phyloP scores from a whole-genome alignment of 352 stramenopile species.

The Phytophthora citricola region DNA sequence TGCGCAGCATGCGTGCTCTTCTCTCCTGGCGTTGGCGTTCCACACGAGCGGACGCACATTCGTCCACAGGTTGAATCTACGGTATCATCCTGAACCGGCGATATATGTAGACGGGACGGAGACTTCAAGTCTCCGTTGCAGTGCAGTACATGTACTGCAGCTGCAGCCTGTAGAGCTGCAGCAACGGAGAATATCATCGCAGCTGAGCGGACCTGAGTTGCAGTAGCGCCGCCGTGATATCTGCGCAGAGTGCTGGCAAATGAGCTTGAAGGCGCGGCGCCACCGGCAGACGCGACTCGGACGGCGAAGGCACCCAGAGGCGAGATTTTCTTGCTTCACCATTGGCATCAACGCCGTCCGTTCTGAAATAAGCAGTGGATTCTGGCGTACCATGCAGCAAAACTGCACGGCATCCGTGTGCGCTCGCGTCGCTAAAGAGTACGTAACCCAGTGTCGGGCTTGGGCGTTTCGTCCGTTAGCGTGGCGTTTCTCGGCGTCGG shows the following conservation, averaged over 20 bases:
- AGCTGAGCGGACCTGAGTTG: conserved; percentile 23
- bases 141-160: conserved; percentile 1
- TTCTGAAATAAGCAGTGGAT: conserved; percentile 24
- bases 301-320: neutral
- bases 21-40: conserved; percentile 22
- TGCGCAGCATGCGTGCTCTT: conserved; percentile 32
- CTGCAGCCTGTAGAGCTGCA: too few relatives aligned
- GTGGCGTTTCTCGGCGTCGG: conserved; percentile 18
- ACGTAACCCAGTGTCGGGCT: neutral
- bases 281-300: conserved; percentile 12
- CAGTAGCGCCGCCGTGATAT: conserved; percentile 23
- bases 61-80: conserved; percentile 26
- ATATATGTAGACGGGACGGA: conserved; percentile 31
- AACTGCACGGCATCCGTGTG: neutral
- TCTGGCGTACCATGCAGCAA: conserved; percentile 22
- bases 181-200: conserved; percentile 22
- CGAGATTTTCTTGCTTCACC: conserved; percentile 17
- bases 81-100: conserved; percentile 21
- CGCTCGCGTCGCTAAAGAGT: neutral
- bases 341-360: conserved; percentile 9
- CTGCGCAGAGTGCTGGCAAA: conserved; percentile 8
- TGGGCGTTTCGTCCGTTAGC: neutral
- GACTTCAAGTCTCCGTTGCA: conserved; percentile 6
- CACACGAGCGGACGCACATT: conserved; percentile 29
- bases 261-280: conserved; percentile 8